Evolutionary conservation across 257 asterid genomes (phyloP).

Genomic region (Gentiana macrophylla): DNA sequence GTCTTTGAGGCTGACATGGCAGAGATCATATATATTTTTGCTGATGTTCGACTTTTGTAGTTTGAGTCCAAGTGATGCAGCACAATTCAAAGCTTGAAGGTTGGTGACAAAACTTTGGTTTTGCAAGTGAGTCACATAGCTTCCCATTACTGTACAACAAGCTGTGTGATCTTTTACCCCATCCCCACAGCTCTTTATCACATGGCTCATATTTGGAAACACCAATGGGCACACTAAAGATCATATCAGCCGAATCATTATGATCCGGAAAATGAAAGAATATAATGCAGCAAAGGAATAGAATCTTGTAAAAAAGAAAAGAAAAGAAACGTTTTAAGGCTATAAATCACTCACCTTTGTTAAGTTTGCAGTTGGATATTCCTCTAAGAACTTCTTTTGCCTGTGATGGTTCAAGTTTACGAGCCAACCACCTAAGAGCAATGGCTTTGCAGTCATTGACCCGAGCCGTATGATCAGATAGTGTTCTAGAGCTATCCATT

Average conservation of each 20-base stretch:
- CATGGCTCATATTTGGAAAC: conserved; percentile 61
- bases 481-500: conserved; percentile 36
- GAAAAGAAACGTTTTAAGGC: too few species aligned
- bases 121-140: conserved; percentile 78
- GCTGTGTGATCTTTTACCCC: conserved; percentile 37
- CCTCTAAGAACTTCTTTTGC: conserved; percentile 91
- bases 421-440: conserved; percentile 84
- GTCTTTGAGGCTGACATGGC: conserved; percentile 85
- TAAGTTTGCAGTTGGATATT: conserved; percentile 80
- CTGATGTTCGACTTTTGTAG: conserved; percentile 67
- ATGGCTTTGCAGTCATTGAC: conserved; percentile 68
- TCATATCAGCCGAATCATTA: conserved; percentile 4
- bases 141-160: conserved; percentile 68
- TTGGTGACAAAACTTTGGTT: conserved; percentile 91
- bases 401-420: conserved; percentile 70
- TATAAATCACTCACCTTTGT: conserved; percentile 53
- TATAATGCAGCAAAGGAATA: not conserved
- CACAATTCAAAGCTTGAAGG: conserved; percentile 95
- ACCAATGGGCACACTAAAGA: conserved; percentile 78
- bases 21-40: conserved; percentile 53
- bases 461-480: conserved; percentile 59
- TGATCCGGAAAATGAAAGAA: not conserved
- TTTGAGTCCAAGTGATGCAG: conserved; percentile 72
- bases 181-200: conserved; percentile 51
- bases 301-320: not conserved